phyloP scores from a whole-genome alignment of 352 stramenopile genomes.

The Pythium phragmitis region DNA sequence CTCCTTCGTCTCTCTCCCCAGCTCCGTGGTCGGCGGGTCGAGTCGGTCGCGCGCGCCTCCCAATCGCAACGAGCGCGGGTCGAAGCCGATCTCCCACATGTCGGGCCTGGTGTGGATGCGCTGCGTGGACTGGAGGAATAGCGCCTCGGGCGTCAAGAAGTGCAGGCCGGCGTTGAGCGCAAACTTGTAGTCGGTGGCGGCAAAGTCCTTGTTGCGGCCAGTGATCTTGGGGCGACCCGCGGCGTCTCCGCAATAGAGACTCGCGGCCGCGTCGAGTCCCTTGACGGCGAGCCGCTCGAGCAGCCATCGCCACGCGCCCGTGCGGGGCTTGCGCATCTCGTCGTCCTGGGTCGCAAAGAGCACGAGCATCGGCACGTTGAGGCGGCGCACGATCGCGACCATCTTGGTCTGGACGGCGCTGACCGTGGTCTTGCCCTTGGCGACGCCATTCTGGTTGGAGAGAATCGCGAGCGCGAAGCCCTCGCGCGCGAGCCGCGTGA shows the following conservation, averaged over 20 bases:
- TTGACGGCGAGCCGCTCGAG: conserved; percentile 24
- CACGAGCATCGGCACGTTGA: conserved; percentile 70
- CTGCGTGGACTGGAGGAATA: conserved; percentile 77
- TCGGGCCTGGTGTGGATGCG: conserved; percentile 64
- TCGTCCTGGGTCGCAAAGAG: conserved; percentile 75
- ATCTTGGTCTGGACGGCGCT: conserved; percentile 70
- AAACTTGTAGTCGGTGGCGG: conserved; percentile 87
- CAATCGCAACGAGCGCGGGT: conserved; percentile 37
- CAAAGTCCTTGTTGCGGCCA: conserved; percentile 79
- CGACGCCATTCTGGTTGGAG: conserved; percentile 85
- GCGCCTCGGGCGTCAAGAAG: conserved; percentile 82
- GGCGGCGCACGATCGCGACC: conserved; percentile 49
- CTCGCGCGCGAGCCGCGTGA: conserved; percentile 42
- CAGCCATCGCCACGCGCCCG: conserved; percentile 68
- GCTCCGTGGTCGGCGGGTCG: conserved; percentile 14
- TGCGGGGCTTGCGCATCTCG: conserved; percentile 74
- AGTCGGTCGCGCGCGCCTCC: neutral
- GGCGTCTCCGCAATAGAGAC: conserved; percentile 85
- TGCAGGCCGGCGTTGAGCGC: conserved; percentile 78
- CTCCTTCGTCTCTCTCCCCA: conserved; percentile 40
- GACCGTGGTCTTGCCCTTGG: conserved; percentile 65
- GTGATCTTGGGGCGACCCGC: conserved; percentile 69
- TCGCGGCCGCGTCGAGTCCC: conserved; percentile 44
- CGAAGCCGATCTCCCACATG: conserved; percentile 76
- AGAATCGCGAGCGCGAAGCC: conserved; percentile 68